Conservation (phyloP, 2,329 filamentous ascomycete species). For the Fusarium scirpi region DNA sequence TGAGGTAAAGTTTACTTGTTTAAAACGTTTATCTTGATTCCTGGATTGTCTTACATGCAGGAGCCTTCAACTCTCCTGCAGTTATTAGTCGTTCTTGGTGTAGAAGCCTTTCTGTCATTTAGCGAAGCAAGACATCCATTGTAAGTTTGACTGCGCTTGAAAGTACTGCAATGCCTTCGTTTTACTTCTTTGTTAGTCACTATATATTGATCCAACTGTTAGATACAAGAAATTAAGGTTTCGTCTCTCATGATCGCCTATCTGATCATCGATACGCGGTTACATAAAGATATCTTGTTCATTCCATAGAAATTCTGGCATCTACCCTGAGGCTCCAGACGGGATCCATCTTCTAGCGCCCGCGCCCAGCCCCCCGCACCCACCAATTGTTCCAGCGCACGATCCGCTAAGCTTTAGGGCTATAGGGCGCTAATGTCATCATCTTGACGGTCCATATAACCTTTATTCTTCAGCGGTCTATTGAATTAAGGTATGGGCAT, state of each 20-base stretch:
- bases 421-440: not conserved
- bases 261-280: not conserved
- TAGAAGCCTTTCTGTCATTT: too few relatives aligned
- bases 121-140: not conserved
- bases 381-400: conserved; percentile 13
- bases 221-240: rapidly evolving
- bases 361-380: conserved; percentile 19
- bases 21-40: too few relatives aligned
- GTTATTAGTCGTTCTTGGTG: rapidly evolving
- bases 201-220: rapidly evolving
- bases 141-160: not conserved
- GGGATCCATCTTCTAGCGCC: conserved; percentile 24
- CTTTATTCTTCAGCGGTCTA: not conserved
- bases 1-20: too few relatives aligned
- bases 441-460: conserved; percentile 1
- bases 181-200: not conserved
- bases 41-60: too few relatives aligned
- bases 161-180: not conserved
- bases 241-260: not conserved
- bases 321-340: not conserved
- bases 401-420: conserved; percentile 21
- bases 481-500: not conserved
- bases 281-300: too few relatives aligned
- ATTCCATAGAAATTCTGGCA: not conserved
- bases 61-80: too few relatives aligned